Evolutionary conservation across 2,329 filamentous ascomycete genomes (phyloP).

Genomic region (Arthrobotrys sinensis): DNA sequence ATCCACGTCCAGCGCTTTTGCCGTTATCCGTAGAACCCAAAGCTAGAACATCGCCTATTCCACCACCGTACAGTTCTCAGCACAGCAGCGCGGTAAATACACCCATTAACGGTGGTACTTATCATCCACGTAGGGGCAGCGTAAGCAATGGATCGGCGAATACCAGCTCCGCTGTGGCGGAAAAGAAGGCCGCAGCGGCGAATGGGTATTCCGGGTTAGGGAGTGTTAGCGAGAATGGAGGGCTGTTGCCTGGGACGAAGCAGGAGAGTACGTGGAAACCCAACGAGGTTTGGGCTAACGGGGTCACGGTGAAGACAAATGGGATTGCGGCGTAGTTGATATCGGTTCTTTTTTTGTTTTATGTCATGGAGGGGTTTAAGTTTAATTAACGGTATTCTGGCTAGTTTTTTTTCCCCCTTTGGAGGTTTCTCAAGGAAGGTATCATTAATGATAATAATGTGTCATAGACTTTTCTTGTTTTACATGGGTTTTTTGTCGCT

Average conservation of each 20-base stretch:
- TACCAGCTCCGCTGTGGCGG: conserved; percentile 41
- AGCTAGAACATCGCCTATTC: conserved; percentile 67
- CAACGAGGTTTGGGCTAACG: conserved; percentile 54
- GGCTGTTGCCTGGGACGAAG: conserved; percentile 81
- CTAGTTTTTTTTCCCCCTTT: neutral
- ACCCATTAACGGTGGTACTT: conserved; percentile 27
- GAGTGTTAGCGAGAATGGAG: conserved; percentile 68
- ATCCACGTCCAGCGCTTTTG: conserved; percentile 77
- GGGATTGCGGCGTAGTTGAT: conserved; percentile 38
- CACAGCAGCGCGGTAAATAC: conserved; percentile 62
- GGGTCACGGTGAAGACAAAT: conserved; percentile 39
- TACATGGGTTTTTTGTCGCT: neutral
- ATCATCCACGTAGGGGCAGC: conserved; percentile 52
- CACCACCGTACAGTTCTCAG: conserved; percentile 66
- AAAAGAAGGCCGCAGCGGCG: conserved; percentile 44
- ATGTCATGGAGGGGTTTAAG: neutral
- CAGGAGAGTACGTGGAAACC: conserved; percentile 86
- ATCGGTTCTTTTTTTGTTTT: conserved; percentile 11
- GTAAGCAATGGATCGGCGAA: conserved; percentile 59
- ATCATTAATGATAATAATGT: conserved; percentile 53
- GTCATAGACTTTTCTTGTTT: conserved; percentile 38
- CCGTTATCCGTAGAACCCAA: conserved; percentile 71
- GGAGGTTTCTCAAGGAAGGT: neutral
- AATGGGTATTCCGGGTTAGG: conserved; percentile 64
- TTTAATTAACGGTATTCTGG: too few species aligned